Conservation (phyloP, 768 basidiomycete species). For the Suillus plorans region DNA sequence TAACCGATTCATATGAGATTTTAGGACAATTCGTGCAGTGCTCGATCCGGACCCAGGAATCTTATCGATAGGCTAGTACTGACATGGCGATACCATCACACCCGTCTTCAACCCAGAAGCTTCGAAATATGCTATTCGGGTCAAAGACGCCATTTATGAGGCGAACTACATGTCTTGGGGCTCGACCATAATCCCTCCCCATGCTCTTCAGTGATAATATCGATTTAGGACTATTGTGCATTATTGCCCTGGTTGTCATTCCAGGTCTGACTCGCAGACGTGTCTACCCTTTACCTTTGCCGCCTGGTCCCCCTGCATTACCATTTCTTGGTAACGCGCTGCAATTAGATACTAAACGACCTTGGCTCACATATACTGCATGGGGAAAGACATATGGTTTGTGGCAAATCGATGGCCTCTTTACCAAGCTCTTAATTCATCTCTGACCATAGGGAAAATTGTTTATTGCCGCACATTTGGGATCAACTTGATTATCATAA, state of each 20-base stretch:
- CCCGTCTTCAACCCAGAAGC: no score
- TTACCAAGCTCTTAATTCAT: not conserved
- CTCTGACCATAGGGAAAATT: constrained; percentile 23
- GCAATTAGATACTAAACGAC: constrained; percentile 42
- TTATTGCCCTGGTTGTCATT: not conserved
- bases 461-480: constrained; percentile 30
- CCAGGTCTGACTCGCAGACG: not conserved
- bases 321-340: constrained; percentile 49
- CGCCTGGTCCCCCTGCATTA: constrained; percentile 48
- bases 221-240: not conserved
- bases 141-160: no score
- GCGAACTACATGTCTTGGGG: not conserved
- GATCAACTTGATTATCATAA: constrained; percentile 31
- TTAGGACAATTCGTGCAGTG: no score
- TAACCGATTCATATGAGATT: no score
- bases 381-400: constrained; percentile 46
- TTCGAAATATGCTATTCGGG: no score
- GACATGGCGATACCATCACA: no score
- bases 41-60: no score
- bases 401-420: constrained; percentile 13
- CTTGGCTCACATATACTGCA: constrained; percentile 40
- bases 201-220: not conserved
- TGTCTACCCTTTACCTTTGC: constrained; percentile 18
- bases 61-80: no score
- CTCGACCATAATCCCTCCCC: not conserved